Base-by-base conservation (phyloP, 495 filamentous ascomycete genomes). In the Penicillium silybi region DNA sequence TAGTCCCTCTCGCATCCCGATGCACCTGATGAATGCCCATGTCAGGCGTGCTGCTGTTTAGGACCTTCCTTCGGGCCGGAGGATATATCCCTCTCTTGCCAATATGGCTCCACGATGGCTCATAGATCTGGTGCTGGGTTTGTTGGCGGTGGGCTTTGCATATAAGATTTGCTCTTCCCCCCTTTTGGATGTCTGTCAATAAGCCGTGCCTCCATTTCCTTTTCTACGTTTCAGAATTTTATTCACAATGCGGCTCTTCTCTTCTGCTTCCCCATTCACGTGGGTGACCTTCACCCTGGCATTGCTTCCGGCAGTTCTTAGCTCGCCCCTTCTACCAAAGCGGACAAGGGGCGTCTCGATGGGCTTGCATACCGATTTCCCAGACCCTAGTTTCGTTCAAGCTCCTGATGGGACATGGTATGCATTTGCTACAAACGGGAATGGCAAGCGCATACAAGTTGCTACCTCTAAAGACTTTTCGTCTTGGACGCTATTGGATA, bases 361-460 rank as follows among this genome's bases (percentile, higher is more conserved):
- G 17, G 70, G 58, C 10, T 50, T 72, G 16, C 43, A 70, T 29
- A 56, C 64, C 22, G 53, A 72, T 45, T 73, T 74, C 48, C 64
- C 69, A 5, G 71, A 75, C 42, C 71, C 71, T 2, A 62, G 60
- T 26, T 72, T 72, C 47, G 46, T 74, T 17, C 48, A 63, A 39
- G 58, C 56, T 1, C 43, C 53, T 9, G 66, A 70, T 48, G 64
- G 63, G 7, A 57, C 51, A 20, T 71, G 69, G 69, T 74, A 71
- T 51, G 70, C 68, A n/a, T 74, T 69, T 50, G 69, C 62, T n/a
- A 73, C 68, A 6, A 72, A 72, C 15, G 53, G 61, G 5, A 68
- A 65, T 42, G 66, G 58, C 38, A 59, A 65, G 13, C 62, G 60
- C 10, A 55, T 72, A 8, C 71, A 71, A 38, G 65, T 74, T 17